Percentiles rank a stretch among this genome's conserved stretches.
These are phyloP conservation scores for Hymenoscyphus occultus DNA, from an alignment of 2,329 filamentous ascomycete species.

Conservation along the genomic window DNA sequence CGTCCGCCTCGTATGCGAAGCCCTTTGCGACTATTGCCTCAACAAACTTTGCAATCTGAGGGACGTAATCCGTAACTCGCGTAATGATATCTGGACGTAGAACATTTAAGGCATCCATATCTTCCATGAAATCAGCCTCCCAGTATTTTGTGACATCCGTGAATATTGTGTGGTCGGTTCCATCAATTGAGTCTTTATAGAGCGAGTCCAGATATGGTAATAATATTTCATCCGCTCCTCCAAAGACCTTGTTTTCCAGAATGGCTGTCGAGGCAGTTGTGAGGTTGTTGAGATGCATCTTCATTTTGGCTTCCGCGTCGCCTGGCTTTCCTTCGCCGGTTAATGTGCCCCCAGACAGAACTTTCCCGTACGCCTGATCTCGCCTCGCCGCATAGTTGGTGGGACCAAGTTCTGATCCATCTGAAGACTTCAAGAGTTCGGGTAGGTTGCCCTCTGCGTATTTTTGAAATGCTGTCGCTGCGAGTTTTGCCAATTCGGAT, in stretches of 20 bases:
- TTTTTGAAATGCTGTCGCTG: conserved; percentile 50
- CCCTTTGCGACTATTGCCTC: conserved; percentile 68
- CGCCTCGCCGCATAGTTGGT: conserved; percentile 49
- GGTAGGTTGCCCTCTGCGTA: conserved; percentile 57
- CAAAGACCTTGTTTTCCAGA: conserved; percentile 48
- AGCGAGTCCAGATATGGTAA: conserved; percentile 77
- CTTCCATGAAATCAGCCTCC: conserved; percentile 82
- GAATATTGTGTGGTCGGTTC: conserved; percentile 69
- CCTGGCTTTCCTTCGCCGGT: conserved; percentile 53
- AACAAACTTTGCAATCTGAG: conserved; percentile 82
- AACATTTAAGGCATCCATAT: conserved; percentile 85
- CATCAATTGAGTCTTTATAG: conserved; percentile 60
- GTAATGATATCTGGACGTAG: conserved; percentile 78
- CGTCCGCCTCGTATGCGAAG: conserved; percentile 78
- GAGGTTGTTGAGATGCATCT: conserved; percentile 62
- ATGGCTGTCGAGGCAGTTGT: conserved; percentile 47
- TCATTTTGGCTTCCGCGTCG: conserved; percentile 66
- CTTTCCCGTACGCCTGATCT: conserved; percentile 52
- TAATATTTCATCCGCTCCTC: conserved; percentile 63
- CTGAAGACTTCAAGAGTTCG: conserved; percentile 42
- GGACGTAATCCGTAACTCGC: conserved; percentile 87
- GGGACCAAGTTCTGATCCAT: conserved; percentile 45
- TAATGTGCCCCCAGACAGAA: conserved; percentile 54
- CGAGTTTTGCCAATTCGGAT: conserved; percentile 47
- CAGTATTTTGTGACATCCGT: conserved; percentile 82